A percentile compares a stretch with the other conserved stretches of the same genome.
Evolutionary conservation across 2,329 filamentous ascomycete genomes (phyloP).

Genomic region (Exophiala sp.): DNA sequence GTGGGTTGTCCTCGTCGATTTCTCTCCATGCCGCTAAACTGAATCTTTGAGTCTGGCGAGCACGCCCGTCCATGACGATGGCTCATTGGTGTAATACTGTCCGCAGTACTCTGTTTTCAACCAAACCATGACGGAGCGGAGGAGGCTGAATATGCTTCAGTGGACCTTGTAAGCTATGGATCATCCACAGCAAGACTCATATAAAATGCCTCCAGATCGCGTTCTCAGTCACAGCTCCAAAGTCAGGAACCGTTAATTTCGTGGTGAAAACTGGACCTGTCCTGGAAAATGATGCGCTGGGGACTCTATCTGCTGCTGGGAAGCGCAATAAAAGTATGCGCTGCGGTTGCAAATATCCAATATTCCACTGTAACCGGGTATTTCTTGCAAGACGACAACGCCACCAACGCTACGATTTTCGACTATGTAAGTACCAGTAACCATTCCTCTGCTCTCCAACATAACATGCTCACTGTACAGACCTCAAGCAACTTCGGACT

Average conservation of each 20-base stretch:
- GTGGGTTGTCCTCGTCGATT: too few species aligned
- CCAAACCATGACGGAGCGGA: too few species aligned
- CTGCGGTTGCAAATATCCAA: constrained; percentile 17
- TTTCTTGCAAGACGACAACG: constrained; percentile 48
- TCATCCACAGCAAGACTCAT: too few species aligned
- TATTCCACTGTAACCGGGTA: constrained; percentile 43
- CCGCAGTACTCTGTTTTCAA: too few species aligned
- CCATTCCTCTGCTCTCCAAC: background rate
- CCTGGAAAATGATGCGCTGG: constrained; percentile 19
- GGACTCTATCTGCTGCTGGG: constrained; percentile 8
- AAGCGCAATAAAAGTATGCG: background rate
- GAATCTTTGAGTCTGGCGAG: background rate
- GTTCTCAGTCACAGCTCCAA: too few species aligned
- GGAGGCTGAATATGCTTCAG: too few species aligned
- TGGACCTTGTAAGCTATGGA: too few species aligned
- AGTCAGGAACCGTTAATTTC: too few species aligned
- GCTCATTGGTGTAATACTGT: too few species aligned
- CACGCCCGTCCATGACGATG: too few species aligned
- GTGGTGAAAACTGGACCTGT: too few species aligned
- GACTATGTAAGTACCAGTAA: constrained; percentile 41
- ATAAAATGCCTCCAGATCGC: too few species aligned
- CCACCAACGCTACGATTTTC: constrained; percentile 43
- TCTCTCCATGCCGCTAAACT: background rate
- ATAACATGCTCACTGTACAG: constrained; percentile 28
- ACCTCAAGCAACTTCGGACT: constrained; percentile 46